These are phyloP conservation scores for Bryoglossum gracile DNA, from an alignment of 495 filamentous ascomycete species.

Conservation along the genomic window DNA sequence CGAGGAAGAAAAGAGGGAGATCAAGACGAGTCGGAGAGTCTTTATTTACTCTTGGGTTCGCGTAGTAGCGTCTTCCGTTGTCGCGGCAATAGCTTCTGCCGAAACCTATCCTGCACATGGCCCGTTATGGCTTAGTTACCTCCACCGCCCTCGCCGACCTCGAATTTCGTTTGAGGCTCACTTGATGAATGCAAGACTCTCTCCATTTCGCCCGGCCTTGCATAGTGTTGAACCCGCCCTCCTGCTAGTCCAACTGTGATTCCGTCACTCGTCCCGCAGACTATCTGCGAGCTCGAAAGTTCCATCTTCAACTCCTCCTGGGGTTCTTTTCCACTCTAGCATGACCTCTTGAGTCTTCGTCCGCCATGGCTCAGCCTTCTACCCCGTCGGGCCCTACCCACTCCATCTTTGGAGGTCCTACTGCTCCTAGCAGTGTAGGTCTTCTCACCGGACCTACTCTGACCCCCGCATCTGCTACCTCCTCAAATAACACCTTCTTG, in stretches of 20 bases:
- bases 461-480: conserved; percentile 41
- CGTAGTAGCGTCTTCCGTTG: conserved; percentile 16
- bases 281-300: background rate
- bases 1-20: conserved; percentile 11
- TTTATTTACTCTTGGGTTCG: conserved; percentile 15
- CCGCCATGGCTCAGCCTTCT: conserved; percentile 21
- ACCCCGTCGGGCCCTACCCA: conserved; percentile 16
- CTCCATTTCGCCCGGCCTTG: no score
- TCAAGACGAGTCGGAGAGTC: background rate
- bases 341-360: conserved; percentile 1
- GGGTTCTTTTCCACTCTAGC: conserved; percentile 1
- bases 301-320: background rate
- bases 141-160: no score
- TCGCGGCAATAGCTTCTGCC: background rate
- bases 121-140: background rate
- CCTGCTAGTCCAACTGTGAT: background rate
- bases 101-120: background rate
- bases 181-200: no score
- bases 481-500: conserved; percentile 72
- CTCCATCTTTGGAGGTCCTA: conserved; percentile 20
- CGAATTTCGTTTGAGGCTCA: background rate
- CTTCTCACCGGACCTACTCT: conserved; percentile 3
- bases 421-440: conserved; percentile 7
- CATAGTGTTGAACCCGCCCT: no score
- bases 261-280: background rate